phyloP scores from a whole-genome alignment of 2,329 filamentous ascomycete species.

The Onygena corvina region DNA sequence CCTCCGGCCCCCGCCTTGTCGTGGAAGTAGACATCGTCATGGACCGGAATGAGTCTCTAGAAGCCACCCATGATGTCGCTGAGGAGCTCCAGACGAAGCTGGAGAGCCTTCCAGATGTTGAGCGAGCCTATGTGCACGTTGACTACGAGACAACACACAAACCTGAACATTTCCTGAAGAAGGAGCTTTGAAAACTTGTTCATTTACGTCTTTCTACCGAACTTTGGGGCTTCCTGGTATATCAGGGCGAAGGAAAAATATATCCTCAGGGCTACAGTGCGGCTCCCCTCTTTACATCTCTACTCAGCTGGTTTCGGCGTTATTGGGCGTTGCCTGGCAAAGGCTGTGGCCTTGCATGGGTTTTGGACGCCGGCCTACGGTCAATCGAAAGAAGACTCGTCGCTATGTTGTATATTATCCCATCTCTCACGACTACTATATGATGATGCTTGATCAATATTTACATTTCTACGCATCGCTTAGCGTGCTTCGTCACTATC shows the following conservation, averaged over 20 bases:
- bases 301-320: too few species aligned
- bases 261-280: too few species aligned
- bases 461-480: too few species aligned
- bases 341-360: too few species aligned
- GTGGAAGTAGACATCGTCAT: constrained; percentile 96
- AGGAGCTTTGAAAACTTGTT: constrained; percentile 40
- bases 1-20: constrained; percentile 75
- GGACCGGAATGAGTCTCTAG: constrained; percentile 59
- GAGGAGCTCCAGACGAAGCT: constrained; percentile 91
- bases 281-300: too few species aligned
- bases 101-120: constrained; percentile 80
- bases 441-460: too few species aligned
- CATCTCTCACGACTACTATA: too few species aligned
- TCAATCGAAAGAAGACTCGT: too few species aligned
- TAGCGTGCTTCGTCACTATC: too few species aligned
- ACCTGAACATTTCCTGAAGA: constrained; percentile 66
- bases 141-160: constrained; percentile 96
- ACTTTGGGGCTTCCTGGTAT: not conserved
- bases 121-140: constrained; percentile 90
- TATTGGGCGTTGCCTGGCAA: too few species aligned
- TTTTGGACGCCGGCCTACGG: too few species aligned
- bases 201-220: not conserved
- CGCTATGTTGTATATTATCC: too few species aligned
- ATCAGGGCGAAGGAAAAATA: not conserved
- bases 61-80: constrained; percentile 79